Conservation (phyloP, 495 filamentous ascomycete genomes). For the Viridothelium virens region DNA sequence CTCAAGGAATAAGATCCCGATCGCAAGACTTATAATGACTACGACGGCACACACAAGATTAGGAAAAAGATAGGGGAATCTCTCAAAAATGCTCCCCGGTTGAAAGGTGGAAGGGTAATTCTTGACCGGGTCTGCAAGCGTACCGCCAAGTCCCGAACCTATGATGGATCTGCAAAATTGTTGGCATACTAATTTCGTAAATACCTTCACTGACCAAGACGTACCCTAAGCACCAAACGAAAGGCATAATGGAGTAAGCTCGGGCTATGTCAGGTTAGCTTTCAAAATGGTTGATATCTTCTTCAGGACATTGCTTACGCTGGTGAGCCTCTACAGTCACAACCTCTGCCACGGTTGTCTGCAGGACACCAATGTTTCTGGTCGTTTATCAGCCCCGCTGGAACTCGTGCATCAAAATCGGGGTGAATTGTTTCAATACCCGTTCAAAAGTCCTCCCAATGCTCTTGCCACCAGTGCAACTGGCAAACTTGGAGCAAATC, state of each 20-base stretch:
- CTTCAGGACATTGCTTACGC: slow-evolving; percentile 45
- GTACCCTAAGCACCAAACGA: slow-evolving; percentile 92
- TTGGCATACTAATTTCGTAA: slow-evolving; percentile 8
- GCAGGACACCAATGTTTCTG: slow-evolving; percentile 84
- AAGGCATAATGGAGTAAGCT: slow-evolving; percentile 94
- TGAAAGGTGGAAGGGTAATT: slow-evolving; percentile 72
- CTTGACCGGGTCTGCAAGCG: slow-evolving; percentile 75
- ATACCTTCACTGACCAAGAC: slow-evolving; percentile 21
- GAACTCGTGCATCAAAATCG: slow-evolving; percentile 10
- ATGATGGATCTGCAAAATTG: slow-evolving; percentile 55
- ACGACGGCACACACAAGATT: slow-evolving; percentile 83
- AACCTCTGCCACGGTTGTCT: slow-evolving; percentile 90
- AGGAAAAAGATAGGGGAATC: slow-evolving; percentile 84
- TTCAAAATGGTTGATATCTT: not conserved
- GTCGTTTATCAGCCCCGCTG: not conserved
- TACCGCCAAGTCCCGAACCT: slow-evolving; percentile 82
- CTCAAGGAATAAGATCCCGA: slow-evolving; percentile 86
- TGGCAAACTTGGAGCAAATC: slow-evolving; percentile 76
- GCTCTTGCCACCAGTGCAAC: slow-evolving; percentile 82
- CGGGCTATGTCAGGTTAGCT: slow-evolving; percentile 46
- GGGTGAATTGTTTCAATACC: slow-evolving; percentile 45
- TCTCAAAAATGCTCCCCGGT: slow-evolving; percentile 67
- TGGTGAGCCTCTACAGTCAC: slow-evolving; percentile 88
- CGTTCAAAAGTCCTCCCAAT: slow-evolving; percentile 85
- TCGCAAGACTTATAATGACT: slow-evolving; percentile 65